Conservation (phyloP, 2,329 filamentous ascomycete genomes). For the Keithomyces neogunnii region DNA sequence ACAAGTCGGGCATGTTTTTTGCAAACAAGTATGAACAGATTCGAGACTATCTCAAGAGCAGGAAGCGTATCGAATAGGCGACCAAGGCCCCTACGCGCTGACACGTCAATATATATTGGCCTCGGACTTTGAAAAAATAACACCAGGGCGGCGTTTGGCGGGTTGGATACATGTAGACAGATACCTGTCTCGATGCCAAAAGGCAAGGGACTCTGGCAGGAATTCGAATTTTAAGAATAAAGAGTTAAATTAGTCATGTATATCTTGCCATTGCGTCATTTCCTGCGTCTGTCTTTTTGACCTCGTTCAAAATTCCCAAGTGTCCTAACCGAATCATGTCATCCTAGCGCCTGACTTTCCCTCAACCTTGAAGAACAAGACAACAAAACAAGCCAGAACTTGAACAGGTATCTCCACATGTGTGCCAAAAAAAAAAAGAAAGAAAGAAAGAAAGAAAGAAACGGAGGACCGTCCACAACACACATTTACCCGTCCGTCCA, state of each 20-base stretch:
- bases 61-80: slow-evolving; percentile 40
- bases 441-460: neutral
- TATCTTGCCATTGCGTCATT: no score
- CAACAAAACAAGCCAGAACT: no score
- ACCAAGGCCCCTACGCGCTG: neutral
- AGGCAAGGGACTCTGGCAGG: neutral
- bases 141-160: neutral
- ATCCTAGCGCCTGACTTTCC: no score
- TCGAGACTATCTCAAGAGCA: slow-evolving; percentile 64
- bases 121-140: neutral
- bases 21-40: slow-evolving; percentile 88
- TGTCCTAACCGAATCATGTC: no score
- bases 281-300: no score
- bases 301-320: no score
- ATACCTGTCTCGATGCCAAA: neutral
- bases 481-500: neutral
- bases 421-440: no score
- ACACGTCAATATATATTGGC: neutral
- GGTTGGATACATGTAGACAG: neutral
- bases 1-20: slow-evolving; percentile 77
- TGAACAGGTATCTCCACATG: no score
- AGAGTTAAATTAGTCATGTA: no score
- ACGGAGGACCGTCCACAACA: neutral
- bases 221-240: no score
- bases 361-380: no score